Evolutionary conservation across 164 flowering plant species (phyloP), one percentile per base, ranked within the genome.

Genomic region (Cinnamomum chago): DNA sequence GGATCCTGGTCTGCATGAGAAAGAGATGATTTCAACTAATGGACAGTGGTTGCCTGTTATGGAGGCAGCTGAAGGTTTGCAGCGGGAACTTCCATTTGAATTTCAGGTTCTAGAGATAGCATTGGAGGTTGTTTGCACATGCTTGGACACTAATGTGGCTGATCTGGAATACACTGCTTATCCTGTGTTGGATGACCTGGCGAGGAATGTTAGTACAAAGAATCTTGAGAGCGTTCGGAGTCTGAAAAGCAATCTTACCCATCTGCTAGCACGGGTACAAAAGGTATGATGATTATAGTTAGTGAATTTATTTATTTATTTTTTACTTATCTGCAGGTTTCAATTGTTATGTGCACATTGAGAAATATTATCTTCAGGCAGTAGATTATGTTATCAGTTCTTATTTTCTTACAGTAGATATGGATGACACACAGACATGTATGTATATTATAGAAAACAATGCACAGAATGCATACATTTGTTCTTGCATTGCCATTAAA

Each of bases 41-140:
- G 85, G 85, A 51, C 84, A 86, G 27, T 89, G 90, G 92, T 74
- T 86, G 73, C 85, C 85, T 79, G 82, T 76, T 74, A 82, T 88
- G 76, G 94, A 92, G 76, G 83, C 87, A 47, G 85, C 75, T 79
- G 95, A 93, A 73, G 92, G 88, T 24, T 72, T 86, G 79, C 92
- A 88, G 68, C 77, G 77, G 80, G 97, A 90, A 80, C 97, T 94
- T 72, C 97, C 98, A 1, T 94, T 94, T 83, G 97, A 94, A 84
- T 94, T 94, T 81, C 97, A 91, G 77, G 93, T 94, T 60, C 85
- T 94, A 73, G 97, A 94, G 85, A 88, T 92, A 79, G 97, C 97
- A 55, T 76, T 94, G 72, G 97, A 92, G 84, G 90, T 88, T 75
- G 97, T 94, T 33, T 94, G 97, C 76, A 84, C 90, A 20, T 88